Evolutionary conservation across 164 flowering plant genomes (phyloP), one percentile per base, ranked within the genome.

Genomic region (Kalanchoe fedtschenkoi): DNA sequence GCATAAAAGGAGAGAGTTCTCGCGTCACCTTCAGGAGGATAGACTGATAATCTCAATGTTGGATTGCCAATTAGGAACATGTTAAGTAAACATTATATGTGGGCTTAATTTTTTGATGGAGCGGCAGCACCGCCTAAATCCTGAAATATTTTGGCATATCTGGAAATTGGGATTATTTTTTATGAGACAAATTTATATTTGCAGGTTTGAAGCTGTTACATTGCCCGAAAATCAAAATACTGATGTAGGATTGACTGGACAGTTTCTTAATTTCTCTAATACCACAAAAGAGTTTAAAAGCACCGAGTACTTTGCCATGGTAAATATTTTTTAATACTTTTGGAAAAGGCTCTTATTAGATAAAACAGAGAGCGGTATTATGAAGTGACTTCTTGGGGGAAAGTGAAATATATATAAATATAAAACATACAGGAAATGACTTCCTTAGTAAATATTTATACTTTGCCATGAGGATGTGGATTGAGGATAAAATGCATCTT

Each of bases 141-240:
- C 32, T 47, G 54, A 16, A 51, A 13, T 14, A 22, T 47, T 47
- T 47, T 19, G 54, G 6, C 22, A 7, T 14, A 7, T 6, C 21
- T 7, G 56, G 32, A 24, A n/a, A n/a, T n/a, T n/a, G n/a, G n/a
- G n/a, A 35, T 34, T 58, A 10, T 34, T 8, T 58, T 0, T 58
- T 2, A 33, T 21, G 61, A n/a, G n/a, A n/a, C 7, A 21, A 44
- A 19, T 61, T 16, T 13, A 37, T 54, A 55, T 65, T 29, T 69
- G 71, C 67, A 87, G 98, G 78, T 82, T 66, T 74, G 86, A 82
- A 68, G 75, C 89, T 26, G 83, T 92, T 44, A 87, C 96, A 2
- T 41, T 87, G 67, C 83, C 90, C 15, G 83, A 82, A 14, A 74
- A 70, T 37, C 39, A 55, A 16, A 76, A 74, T 22, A 68, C 51